phyloP scores from a whole-genome alignment of 306 rosid species.

The Hippophae rhamnoides region DNA sequence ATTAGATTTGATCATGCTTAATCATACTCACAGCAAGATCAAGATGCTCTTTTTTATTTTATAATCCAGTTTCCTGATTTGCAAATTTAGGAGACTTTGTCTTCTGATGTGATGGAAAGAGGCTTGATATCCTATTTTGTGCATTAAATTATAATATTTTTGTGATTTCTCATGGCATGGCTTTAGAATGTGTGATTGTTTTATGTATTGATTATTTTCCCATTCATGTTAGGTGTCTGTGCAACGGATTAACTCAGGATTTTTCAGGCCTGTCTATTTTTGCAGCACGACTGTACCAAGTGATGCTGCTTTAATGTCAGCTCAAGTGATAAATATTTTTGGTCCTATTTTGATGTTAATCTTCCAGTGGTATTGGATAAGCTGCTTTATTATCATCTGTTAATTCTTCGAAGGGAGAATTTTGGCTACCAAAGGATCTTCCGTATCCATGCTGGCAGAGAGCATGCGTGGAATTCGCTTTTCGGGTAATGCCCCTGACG shows the following conservation, averaged over 20 bases:
- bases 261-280: conserved; percentile 16
- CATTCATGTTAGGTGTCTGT: conserved; percentile 25
- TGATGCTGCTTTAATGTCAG: conserved; percentile 14
- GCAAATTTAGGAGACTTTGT: too few species aligned
- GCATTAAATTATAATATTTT: too few species aligned
- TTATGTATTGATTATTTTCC: conserved; percentile 4
- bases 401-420: conserved; percentile 37
- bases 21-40: too few species aligned
- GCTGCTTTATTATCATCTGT: conserved; percentile 13
- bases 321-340: conserved; percentile 8
- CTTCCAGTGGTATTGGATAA: conserved; percentile 23
- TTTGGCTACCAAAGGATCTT: conserved; percentile 39
- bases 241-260: conserved; percentile 14
- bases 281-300: conserved; percentile 18
- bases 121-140: too few species aligned
- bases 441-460: conserved; percentile 97
- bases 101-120: too few species aligned
- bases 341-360: conserved; percentile 25
- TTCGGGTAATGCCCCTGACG: conserved; percentile 99
- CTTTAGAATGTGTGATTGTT: too few species aligned
- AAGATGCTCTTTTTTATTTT: too few species aligned
- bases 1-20: too few species aligned
- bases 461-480: conserved; percentile 99
- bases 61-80: too few species aligned
- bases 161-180: too few species aligned